Evolutionary conservation across 805 yeast genomes (phyloP), one percentile per base, ranked within the genome.

Genomic region (Brettanomyces naardenensis): DNA sequence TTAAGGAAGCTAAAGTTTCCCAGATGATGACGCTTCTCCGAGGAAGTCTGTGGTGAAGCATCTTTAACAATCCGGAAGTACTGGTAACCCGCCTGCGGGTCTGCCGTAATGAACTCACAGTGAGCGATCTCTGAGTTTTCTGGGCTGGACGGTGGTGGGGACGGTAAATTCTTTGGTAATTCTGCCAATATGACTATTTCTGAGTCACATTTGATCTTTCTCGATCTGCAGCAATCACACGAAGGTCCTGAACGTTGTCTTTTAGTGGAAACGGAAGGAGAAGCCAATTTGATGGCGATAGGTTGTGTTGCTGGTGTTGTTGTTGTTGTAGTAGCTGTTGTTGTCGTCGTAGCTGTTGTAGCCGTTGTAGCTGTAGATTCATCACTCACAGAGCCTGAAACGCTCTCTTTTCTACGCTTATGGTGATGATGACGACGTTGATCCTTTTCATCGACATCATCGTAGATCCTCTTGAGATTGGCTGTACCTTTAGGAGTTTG

Each of bases 201-300:
- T 2, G 89, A 85, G 55, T 80, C 78, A 59, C 90, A 81, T 57
- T 78, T 81, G 41, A 80, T 80, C 53, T 81, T 81, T 40, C 86
- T 68, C 13, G 72, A 51, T 38, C 88, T 65, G 54, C 90, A 81
- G 34, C 72, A 62, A 53, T 81, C 88, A 56, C 90, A 81, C 29
- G 83, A 75, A 3, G 88, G 88, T 0, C 90, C 88, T 15, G 73
- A 64, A 42, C 90, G 61, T 58, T 81, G 89, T 47, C 87, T 61
- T 27, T 56, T 55, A 9, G 59, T 45, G 9, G 49, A 43, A 3
- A 49, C 35, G 5, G 62, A 55, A 3, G 63, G 62, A 5, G 61
- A 58, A 0, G 60, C 61, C 19, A 58, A 36, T 43, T 58, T 58
- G 35, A 58, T 54, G 15, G 61, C 38, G 32, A 41, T 40, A n/a